These are phyloP conservation scores for Clonostachys rosea DNA, from an alignment of 2,329 filamentous ascomycete genomes.

Conservation along the genomic window DNA sequence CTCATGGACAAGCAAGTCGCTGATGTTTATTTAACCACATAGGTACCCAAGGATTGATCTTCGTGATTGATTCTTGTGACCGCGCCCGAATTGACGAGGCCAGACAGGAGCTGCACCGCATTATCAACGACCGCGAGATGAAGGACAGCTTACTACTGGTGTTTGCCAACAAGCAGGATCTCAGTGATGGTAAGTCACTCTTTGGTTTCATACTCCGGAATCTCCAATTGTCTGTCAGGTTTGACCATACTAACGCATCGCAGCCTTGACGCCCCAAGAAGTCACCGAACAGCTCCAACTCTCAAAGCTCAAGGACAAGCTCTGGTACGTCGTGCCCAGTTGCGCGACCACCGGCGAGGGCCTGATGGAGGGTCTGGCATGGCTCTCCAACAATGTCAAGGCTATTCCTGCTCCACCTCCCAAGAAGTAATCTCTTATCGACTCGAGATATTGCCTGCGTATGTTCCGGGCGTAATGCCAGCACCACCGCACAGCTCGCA, in stretches of 20 bases:
- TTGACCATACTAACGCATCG: neutral
- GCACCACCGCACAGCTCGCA: too few relatives aligned
- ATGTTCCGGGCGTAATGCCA: too few relatives aligned
- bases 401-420: conserved; percentile 42
- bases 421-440: conserved; percentile 45
- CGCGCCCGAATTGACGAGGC: conserved; percentile 89
- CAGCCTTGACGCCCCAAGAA: conserved; percentile 76
- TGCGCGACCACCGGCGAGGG: conserved; percentile 79
- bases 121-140: conserved; percentile 97
- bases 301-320: conserved; percentile 73
- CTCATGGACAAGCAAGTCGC: neutral
- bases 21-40: conserved; percentile 3
- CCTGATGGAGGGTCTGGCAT: conserved; percentile 74
- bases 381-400: conserved; percentile 84
- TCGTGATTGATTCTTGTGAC: conserved; percentile 96
- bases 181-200: conserved; percentile 62
- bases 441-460: neutral
- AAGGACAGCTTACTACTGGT: conserved; percentile 91
- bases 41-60: conserved; percentile 97
- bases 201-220: neutral
- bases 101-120: conserved; percentile 87
- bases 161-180: conserved; percentile 99
- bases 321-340: conserved; percentile 82
- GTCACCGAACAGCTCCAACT: conserved; percentile 75
- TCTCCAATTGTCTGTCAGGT: too few relatives aligned